A percentile compares a stretch with the other conserved stretches of the same genome.
Evolutionary conservation across 1,284 basidiomycete species (phyloP).

Genomic region (Neolentinus lepideus): DNA sequence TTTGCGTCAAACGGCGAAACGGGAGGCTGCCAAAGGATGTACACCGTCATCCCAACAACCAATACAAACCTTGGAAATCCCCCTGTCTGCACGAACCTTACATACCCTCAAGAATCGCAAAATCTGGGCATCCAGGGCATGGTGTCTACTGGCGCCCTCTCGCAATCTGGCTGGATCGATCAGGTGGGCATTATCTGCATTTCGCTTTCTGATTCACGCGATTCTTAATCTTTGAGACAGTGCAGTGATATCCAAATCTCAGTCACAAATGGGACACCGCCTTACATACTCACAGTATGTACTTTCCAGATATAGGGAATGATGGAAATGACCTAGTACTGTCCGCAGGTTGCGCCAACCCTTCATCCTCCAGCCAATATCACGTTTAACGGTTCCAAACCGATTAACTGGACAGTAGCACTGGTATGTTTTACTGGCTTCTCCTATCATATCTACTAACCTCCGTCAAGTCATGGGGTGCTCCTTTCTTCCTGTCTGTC

Average conservation of each 20-base stretch:
- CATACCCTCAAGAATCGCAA: conserved; percentile 26
- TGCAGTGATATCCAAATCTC: conserved; percentile 47
- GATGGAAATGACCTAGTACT: neutral
- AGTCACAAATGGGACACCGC: conserved; percentile 50
- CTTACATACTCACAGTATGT: conserved; percentile 46
- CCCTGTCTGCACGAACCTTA: conserved; percentile 38
- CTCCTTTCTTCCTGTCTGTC: conserved; percentile 49
- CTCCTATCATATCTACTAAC: neutral
- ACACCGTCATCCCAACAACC: conserved; percentile 38
- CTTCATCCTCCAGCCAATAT: conserved; percentile 54
- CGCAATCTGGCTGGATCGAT: conserved; percentile 51
- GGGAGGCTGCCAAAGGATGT: conserved; percentile 53
- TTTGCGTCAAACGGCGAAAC: conserved; percentile 47
- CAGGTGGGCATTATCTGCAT: conserved; percentile 27
- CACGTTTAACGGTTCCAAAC: conserved; percentile 29
- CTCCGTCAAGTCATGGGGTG: conserved; percentile 35
- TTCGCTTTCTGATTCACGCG: neutral
- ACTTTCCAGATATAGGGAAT: neutral
- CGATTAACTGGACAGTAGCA: conserved; percentile 51
- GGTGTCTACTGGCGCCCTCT: conserved; percentile 41
- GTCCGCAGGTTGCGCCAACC: conserved; percentile 42
- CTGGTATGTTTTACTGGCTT: conserved; percentile 21
- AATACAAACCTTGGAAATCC: conserved; percentile 22
- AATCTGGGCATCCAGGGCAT: conserved; percentile 35
- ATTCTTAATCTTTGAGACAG: conserved; percentile 17